A percentile compares a stretch with the other conserved stretches of the same genome.
Evolutionary conservation across 257 asterid species (phyloP).

Genomic region (Cinchona pubescens): DNA sequence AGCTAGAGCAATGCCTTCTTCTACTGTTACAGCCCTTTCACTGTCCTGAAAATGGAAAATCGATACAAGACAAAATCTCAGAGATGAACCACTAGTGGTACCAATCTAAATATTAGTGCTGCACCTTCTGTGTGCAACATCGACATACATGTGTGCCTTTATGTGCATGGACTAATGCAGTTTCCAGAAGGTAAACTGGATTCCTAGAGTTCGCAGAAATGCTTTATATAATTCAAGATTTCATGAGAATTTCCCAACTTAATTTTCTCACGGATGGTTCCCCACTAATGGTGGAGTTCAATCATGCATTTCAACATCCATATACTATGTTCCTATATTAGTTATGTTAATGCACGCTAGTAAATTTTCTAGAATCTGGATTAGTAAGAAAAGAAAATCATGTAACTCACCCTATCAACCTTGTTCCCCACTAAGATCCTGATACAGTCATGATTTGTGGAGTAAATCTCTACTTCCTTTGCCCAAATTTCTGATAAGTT

Average conservation of each 20-base stretch:
- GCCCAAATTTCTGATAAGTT: conserved; percentile 64
- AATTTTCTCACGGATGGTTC: not conserved
- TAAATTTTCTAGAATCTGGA: not conserved
- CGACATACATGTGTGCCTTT: not conserved
- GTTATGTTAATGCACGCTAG: not conserved
- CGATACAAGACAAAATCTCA: not conserved
- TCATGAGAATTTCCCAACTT: not conserved
- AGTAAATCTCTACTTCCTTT: conserved; percentile 62
- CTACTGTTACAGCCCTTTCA: conserved; percentile 65
- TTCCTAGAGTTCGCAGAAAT: not conserved
- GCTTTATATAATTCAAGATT: not conserved
- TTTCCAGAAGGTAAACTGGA: not conserved
- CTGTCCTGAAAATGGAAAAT: conserved; percentile 49
- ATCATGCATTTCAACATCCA: not conserved
- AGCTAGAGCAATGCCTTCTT: conserved; percentile 80
- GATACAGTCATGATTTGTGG: conserved; percentile 72
- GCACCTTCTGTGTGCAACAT: not conserved
- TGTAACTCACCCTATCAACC: conserved; percentile 68
- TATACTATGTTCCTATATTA: not conserved
- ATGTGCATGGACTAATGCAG: not conserved
- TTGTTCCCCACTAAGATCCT: conserved; percentile 80
- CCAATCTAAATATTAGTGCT: not conserved
- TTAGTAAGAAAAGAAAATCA: not conserved
- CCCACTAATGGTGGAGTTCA: not conserved
- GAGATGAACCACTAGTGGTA: not conserved